Base-by-base conservation (phyloP, 2,329 filamentous ascomycete genomes). In the Colletotrichum caudatum region DNA sequence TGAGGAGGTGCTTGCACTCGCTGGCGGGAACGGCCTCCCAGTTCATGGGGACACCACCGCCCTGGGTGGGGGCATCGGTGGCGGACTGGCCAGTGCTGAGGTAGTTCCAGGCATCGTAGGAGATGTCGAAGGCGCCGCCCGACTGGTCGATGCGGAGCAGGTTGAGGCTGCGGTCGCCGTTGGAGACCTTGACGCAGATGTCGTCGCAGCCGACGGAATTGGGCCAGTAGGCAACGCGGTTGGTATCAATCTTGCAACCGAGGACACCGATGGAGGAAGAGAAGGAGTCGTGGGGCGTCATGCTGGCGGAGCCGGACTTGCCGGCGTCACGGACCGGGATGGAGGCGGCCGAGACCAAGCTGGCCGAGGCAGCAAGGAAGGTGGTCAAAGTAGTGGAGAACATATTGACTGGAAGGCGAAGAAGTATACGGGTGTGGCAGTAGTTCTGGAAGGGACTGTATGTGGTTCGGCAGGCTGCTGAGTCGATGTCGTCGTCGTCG, bases 151-250 rank as follows among this genome's bases (percentile, higher is more conserved):
- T 81, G 77, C 84, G 84, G 72, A 90, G 84, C 65, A 94, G 87
- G 75, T 89, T 84, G 68, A 91, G 78, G 50, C 80, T 82, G 71
- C 86, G 85, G 67, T 80, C 85, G 54, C 78, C 80, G 77, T 86
- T 80, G 68, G 81, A 83, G 72, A 90, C 80, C 78, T 85, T 84
- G 75, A 90, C 81, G 80, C 88, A 90, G 75, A 90, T 83, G 77
- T 87, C 83, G 80, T 85, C 81, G 82, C 88, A 90, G 81, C 83
- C 82, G 59, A 88, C 82, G 5, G 81, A 77, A 33, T 76, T 77
- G 8, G 89, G 89, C 86, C 87, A 90, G 84, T 90, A 90, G 73
- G 88, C 88, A 50, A 90, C 84, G 53, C 87, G 87, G 82, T 90
- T 86, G 73, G 84, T 89, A 80, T 90, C 79, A 78, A 90, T 84